phyloP scores from a whole-genome alignment of 2,329 filamentous ascomycete species.

The Aspergillus flavus region DNA sequence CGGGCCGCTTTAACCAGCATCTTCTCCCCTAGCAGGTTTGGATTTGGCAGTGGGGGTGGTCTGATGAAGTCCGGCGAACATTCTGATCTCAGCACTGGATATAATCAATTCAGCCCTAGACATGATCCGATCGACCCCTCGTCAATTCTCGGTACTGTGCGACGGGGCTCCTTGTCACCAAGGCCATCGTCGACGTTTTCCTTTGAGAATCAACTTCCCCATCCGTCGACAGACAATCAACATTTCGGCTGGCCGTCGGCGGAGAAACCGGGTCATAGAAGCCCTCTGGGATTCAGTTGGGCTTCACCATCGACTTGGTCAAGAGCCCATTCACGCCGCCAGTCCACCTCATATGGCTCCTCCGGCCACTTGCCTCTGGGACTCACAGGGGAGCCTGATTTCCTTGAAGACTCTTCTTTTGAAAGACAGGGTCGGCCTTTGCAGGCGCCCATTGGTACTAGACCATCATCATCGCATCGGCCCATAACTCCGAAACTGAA shows the following conservation, averaged over 20 bases:
- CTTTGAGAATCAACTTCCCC: slow-evolving; percentile 62
- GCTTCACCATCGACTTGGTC: slow-evolving; percentile 65
- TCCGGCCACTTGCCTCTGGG: slow-evolving; percentile 64
- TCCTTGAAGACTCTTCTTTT: slow-evolving; percentile 49
- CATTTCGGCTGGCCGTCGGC: slow-evolving; percentile 69
- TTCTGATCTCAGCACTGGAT: slow-evolving; percentile 40
- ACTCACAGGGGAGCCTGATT: slow-evolving; percentile 54
- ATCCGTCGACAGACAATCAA: slow-evolving; percentile 77
- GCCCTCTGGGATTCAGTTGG: slow-evolving; percentile 58
- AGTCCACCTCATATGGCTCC: slow-evolving; percentile 76
- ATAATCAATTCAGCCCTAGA: slow-evolving; percentile 51
- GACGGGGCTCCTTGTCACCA: slow-evolving; percentile 48
- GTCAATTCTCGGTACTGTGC: slow-evolving; percentile 45
- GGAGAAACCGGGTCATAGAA: slow-evolving; percentile 57
- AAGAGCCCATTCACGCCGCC: slow-evolving; percentile 74
- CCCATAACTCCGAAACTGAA: slow-evolving; percentile 68
- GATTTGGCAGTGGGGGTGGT: slow-evolving; percentile 34
- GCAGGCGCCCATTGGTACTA: slow-evolving; percentile 76
- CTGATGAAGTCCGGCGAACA: slow-evolving; percentile 35
- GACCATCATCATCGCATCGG: slow-evolving; percentile 63
- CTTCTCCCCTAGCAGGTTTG: slow-evolving; percentile 45
- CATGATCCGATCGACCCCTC: slow-evolving; percentile 51
- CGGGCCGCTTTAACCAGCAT: slow-evolving; percentile 46
- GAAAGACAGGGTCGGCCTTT: slow-evolving; percentile 54
- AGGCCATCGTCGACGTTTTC: slow-evolving; percentile 58